These are phyloP conservation scores for Breviolum minutum DNA, from an alignment of 73 alveolate species.

Conservation along the genomic window DNA sequence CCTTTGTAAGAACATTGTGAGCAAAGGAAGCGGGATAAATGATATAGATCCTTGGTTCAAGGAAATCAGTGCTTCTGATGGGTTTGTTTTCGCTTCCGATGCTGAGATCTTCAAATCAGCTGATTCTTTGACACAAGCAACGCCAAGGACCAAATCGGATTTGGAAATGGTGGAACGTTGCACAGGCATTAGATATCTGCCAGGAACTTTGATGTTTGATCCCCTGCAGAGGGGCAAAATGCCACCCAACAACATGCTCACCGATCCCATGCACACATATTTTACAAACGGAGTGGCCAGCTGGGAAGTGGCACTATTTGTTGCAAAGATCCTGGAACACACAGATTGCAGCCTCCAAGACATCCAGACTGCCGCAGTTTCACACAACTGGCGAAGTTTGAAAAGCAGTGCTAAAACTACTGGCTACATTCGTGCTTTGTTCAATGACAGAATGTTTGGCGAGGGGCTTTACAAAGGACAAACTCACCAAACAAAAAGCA, in stretches of 20 bases:
- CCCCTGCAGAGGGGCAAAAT: neutral
- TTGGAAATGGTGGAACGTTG: neutral
- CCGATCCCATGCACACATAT: neutral
- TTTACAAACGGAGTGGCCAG: neutral
- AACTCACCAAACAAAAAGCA: neutral
- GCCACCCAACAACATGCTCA: neutral
- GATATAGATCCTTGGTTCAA: neutral
- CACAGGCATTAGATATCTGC: neutral
- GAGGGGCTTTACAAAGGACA: conserved; percentile 7
- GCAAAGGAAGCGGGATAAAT: neutral
- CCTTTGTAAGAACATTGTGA: neutral
- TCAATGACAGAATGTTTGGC: neutral
- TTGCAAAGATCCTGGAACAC: neutral
- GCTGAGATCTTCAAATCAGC: neutral
- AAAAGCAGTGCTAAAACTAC: neutral
- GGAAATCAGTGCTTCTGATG: neutral
- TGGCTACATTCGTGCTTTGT: neutral
- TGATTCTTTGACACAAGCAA: neutral
- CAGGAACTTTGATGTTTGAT: neutral
- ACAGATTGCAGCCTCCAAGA: neutral
- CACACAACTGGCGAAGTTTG: neutral
- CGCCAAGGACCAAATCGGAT: neutral
- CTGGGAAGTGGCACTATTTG: neutral
- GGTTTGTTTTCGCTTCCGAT: neutral
- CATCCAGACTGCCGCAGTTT: neutral